Evolutionary conservation across 2,329 filamentous ascomycete genomes (phyloP), one percentile per base, ranked within the genome.

Genomic region (Xylaria sp.): DNA sequence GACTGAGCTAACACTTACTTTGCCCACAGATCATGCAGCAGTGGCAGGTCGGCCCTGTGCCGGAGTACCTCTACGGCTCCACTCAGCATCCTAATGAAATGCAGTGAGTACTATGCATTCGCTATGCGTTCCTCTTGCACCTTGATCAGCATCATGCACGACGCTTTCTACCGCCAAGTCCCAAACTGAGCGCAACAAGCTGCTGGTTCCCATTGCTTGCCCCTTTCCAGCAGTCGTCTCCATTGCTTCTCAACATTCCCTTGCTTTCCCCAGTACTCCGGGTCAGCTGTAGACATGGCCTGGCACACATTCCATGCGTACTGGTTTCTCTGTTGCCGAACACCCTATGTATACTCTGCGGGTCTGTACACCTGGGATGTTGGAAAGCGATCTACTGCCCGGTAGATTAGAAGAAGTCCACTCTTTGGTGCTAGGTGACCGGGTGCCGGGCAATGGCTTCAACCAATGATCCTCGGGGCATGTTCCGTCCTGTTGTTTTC

Each of bases 31-130:
- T 81, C 81, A 88, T 88, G 86, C 85, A 88, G 82, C 86, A 88
- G 81, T 88, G 86, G 86, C 85, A 88, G 80, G 85, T 88, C 80
- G 85, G 86, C 81, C 86, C 86, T 75, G 83, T 88, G 81, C 86
- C 86, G 82, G 86, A 87, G 80, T 87, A 87, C 82, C 83, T 88
- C 76, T 87, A 71, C 78, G 79, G 78, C 77, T 85, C 84, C 80
- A 82, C 84, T 76, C 85, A 86, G 76, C 85, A 85, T 77, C 82
- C 84, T 74, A 86, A 84, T 81, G 85, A 87, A 73, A 85, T 88
- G 80, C 86, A 88, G 86, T 88, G 83, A 88, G 87, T 88, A 83
- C 78, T 62, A 80, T 78, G 68, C 79, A 72, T 71, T 73, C 88
- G 82, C 78, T 55, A 80, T 78, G 68, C 79, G 72, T 69, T 73